Percentiles rank a stretch among this genome's conserved stretches.
phyloP scores from a whole-genome alignment of 805 yeast species.

The Ascoidea rubescens region DNA sequence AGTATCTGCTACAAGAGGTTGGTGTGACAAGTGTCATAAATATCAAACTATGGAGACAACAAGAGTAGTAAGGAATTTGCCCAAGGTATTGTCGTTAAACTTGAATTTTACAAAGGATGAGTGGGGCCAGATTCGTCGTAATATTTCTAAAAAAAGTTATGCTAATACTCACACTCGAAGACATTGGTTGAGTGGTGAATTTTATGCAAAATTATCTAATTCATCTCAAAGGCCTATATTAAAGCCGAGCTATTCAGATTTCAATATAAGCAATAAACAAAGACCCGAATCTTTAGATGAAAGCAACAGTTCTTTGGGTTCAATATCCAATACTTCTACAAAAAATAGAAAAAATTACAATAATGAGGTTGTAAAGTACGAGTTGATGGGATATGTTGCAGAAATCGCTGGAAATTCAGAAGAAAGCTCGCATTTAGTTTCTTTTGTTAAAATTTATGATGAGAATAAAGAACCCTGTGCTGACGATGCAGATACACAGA shows the following conservation, averaged over 20 bases:
- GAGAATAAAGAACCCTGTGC: conserved; percentile 6
- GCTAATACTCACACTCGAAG: conserved; percentile 16
- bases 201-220: conserved; percentile 30
- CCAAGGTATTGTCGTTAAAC: conserved; percentile 54
- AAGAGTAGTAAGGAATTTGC: conserved; percentile 36
- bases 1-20: conserved; percentile 31
- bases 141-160: conserved; percentile 1
- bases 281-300: background rate
- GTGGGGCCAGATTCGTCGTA: conserved; percentile 31
- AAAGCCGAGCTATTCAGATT: conserved; percentile 18
- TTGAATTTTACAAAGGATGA: conserved; percentile 41
- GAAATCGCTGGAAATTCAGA: conserved; percentile 33
- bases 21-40: conserved; percentile 37
- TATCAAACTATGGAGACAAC: conserved; percentile 42
- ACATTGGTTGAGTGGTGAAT: conserved; percentile 51
- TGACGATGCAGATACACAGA: conserved; percentile 8
- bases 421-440: conserved; percentile 46
- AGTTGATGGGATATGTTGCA: conserved; percentile 56
- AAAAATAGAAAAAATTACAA: conserved; percentile 2
- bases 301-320: background rate
- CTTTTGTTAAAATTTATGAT: conserved; percentile 36
- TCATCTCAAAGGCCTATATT: conserved; percentile 21
- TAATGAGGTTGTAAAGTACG: conserved; percentile 31
- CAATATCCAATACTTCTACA: background rate
- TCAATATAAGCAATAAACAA: conserved; percentile 10